Evolutionary conservation across 345 rosid genomes (phyloP).

Genomic region (Crucihimalaya himalaica): DNA sequence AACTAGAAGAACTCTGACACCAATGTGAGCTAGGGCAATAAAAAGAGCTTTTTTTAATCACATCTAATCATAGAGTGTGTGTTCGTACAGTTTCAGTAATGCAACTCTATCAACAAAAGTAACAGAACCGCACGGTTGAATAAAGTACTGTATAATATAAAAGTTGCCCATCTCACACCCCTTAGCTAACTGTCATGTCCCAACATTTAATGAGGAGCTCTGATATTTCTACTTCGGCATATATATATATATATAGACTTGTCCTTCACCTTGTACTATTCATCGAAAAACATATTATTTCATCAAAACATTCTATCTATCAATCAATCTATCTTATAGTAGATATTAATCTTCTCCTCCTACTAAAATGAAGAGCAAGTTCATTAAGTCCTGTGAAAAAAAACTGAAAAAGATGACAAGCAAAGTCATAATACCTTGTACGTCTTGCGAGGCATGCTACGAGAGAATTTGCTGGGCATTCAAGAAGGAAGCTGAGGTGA

Average conservation of each 20-base stretch:
- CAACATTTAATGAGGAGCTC: slow-evolving; percentile 49
- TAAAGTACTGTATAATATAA: slow-evolving; percentile 26
- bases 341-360: neutral
- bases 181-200: slow-evolving; percentile 51
- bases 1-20: slow-evolving; percentile 35
- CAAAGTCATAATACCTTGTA: slow-evolving; percentile 50
- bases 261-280: slow-evolving; percentile 32
- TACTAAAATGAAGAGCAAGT: slow-evolving; percentile 47
- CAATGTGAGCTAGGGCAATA: slow-evolving; percentile 3
- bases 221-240: slow-evolving; percentile 29
- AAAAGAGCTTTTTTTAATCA: neutral
- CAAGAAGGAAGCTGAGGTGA: slow-evolving; percentile 45
- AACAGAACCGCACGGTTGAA: slow-evolving; percentile 47
- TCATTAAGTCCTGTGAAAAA: slow-evolving; percentile 48
- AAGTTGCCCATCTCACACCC: slow-evolving; percentile 34
- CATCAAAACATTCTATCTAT: slow-evolving; percentile 25
- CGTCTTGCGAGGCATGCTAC: slow-evolving; percentile 50
- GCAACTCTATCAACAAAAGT: slow-evolving; percentile 22
- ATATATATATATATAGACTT: slow-evolving; percentile 48
- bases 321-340: slow-evolving; percentile 4
- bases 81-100: slow-evolving; percentile 65
- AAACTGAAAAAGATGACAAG: slow-evolving; percentile 59
- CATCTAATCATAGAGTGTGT: slow-evolving; percentile 30
- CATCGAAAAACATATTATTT: slow-evolving; percentile 28
- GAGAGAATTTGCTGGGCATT: slow-evolving; percentile 51